Percentiles rank a stretch among this genome's conserved stretches.
These are phyloP conservation scores for Daucus carota DNA, from an alignment of 129 eudicot genomes.

Conservation along the genomic window DNA sequence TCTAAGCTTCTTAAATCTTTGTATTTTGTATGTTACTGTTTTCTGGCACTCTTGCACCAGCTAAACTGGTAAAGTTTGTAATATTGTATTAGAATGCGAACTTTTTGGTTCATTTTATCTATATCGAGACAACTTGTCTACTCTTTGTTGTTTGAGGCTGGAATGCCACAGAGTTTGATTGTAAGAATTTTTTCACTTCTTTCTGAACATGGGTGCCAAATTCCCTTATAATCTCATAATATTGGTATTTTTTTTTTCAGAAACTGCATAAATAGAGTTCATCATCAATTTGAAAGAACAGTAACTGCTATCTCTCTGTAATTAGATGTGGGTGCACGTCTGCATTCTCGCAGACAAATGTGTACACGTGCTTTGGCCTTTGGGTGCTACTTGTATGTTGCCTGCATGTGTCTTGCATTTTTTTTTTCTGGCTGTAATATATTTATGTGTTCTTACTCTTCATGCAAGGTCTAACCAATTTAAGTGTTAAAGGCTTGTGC, in stretches of 20 bases:
- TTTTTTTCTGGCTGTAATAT: not conserved
- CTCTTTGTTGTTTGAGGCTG: not conserved
- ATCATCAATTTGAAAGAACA: too few relatives aligned
- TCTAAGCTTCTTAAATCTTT: not conserved
- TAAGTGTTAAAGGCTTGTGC: not conserved
- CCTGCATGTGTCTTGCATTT: too few relatives aligned
- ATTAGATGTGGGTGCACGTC: too few relatives aligned
- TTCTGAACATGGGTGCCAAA: too few relatives aligned
- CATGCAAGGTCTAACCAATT: not conserved
- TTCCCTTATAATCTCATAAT: not conserved
- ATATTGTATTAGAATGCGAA: not conserved
- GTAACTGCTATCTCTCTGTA: too few relatives aligned
- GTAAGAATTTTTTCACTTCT: not conserved
- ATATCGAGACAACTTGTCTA: not conserved
- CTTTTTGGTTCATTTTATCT: not conserved
- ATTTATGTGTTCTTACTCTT: not conserved
- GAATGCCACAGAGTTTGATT: not conserved
- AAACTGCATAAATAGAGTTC: not conserved
- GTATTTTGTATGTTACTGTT: not conserved
- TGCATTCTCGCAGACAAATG: too few relatives aligned
- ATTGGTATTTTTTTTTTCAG: not conserved
- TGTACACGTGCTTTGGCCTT: too few relatives aligned
- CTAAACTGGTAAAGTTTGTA: constrained; percentile 1
- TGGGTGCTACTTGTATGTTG: too few relatives aligned
- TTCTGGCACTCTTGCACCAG: not conserved